These are phyloP conservation scores for Candida chauliodis DNA, from an alignment of 805 yeast species.

Conservation along the genomic window DNA sequence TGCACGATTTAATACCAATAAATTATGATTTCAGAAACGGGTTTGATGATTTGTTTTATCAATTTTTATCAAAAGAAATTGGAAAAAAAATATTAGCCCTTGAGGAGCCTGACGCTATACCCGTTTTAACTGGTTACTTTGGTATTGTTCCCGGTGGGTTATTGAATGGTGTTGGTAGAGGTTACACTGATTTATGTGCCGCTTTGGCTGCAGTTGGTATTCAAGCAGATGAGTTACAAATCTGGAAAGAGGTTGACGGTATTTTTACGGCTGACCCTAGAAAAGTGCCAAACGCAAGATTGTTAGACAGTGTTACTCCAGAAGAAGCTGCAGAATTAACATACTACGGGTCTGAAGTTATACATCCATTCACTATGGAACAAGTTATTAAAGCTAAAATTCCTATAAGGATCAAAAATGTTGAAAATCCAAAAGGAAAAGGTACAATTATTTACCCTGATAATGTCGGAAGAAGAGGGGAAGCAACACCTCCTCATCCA, in stretches of 20 bases:
- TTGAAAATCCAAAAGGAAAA: conserved; percentile 85
- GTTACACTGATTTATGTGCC: conserved; percentile 97
- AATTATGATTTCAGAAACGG: conserved; percentile 55
- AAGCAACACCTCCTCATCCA: conserved; percentile 91
- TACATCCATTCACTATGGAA: conserved; percentile 99
- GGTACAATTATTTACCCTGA: conserved; percentile 96
- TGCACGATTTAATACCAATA: conserved; percentile 67
- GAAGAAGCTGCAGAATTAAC: conserved; percentile 99
- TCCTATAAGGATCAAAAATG: conserved; percentile 95
- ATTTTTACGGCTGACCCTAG: conserved; percentile 98
- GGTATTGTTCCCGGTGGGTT: conserved; percentile 96
- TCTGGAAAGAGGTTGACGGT: conserved; percentile 99
- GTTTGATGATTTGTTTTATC: conserved; percentile 66
- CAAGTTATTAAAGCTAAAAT: conserved; percentile 95
- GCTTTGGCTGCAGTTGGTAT: conserved; percentile 93
- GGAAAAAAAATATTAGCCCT: conserved; percentile 46
- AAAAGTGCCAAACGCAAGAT: conserved; percentile 85
- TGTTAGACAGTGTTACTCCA: conserved; percentile 86
- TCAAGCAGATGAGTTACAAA: conserved; percentile 89
- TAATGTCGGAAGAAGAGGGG: conserved; percentile 80
- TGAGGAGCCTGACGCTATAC: conserved; percentile 49
- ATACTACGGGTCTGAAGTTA: conserved; percentile 95
- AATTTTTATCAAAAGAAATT: conserved; percentile 49
- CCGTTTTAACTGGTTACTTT: conserved; percentile 94
- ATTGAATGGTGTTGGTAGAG: conserved; percentile 90